Evolutionary conservation across 1,284 basidiomycete genomes (phyloP).

Genomic region (Pseudozyma pruni): DNA sequence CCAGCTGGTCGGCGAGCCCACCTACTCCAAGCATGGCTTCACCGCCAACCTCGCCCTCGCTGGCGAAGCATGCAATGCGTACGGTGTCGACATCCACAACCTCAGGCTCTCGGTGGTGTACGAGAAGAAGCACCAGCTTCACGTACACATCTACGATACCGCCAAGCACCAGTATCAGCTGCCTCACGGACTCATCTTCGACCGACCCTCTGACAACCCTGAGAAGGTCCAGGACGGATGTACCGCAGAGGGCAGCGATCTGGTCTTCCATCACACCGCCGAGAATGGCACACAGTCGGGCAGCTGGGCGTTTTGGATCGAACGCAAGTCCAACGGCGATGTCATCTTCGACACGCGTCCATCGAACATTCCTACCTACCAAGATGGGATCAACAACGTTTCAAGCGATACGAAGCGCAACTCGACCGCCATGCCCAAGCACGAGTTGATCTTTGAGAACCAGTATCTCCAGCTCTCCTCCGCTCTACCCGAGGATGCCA

Average conservation of each 20-base stretch:
- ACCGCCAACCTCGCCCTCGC: slow-evolving; percentile 74
- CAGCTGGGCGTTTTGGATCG: slow-evolving; percentile 81
- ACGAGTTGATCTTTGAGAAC: slow-evolving; percentile 73
- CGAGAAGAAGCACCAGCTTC: slow-evolving; percentile 72
- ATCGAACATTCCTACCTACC: slow-evolving; percentile 53
- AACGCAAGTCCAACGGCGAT: slow-evolving; percentile 70
- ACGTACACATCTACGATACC: slow-evolving; percentile 78
- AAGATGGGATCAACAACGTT: slow-evolving; percentile 35
- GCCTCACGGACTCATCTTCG: slow-evolving; percentile 74
- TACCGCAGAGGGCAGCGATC: slow-evolving; percentile 51
- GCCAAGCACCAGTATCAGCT: slow-evolving; percentile 75
- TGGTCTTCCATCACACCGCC: slow-evolving; percentile 75
- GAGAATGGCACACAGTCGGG: slow-evolving; percentile 69
- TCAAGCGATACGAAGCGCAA: slow-evolving; percentile 41
- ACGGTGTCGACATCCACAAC: slow-evolving; percentile 75
- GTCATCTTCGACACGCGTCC: slow-evolving; percentile 80
- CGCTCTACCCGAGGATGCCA: slow-evolving; percentile 70
- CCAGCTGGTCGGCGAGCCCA: slow-evolving; percentile 38
- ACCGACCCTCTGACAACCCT: slow-evolving; percentile 71
- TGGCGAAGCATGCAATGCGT: slow-evolving; percentile 77
- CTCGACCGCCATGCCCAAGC: slow-evolving; percentile 56
- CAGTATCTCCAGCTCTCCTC: slow-evolving; percentile 76
- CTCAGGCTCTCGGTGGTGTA: slow-evolving; percentile 77
- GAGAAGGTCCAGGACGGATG: slow-evolving; percentile 24
- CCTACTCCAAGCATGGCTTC: slow-evolving; percentile 69